These are phyloP conservation scores for Hippophae rhamnoides DNA, from an alignment of 306 rosid genomes.

Conservation along the genomic window DNA sequence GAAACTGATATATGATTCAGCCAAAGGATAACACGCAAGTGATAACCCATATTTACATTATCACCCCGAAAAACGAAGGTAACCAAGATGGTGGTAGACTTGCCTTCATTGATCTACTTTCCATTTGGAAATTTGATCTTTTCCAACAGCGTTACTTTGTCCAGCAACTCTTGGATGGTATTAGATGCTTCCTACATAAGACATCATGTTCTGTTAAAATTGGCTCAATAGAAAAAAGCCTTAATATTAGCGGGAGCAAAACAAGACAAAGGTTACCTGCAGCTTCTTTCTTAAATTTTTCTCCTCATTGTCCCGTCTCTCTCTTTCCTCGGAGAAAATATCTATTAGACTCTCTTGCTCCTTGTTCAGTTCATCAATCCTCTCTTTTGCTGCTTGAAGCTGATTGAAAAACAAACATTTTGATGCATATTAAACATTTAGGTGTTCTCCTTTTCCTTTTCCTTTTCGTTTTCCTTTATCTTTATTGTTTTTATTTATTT, in stretches of 20 bases:
- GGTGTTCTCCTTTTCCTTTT: no score
- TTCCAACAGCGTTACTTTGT: conserved; percentile 48
- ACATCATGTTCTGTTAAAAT: not conserved
- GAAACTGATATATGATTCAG: no score
- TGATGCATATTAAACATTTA: not conserved
- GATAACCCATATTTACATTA: no score
- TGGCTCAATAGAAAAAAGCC: not conserved
- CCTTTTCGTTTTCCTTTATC: no score
- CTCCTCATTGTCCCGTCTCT: conserved; percentile 63
- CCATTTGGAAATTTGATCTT: conserved; percentile 14
- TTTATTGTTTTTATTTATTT: no score
- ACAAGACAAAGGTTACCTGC: conserved; percentile 32
- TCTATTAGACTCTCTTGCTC: conserved; percentile 75
- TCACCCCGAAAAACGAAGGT: no score
- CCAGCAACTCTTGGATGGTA: conserved; percentile 61
- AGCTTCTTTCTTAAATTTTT: conserved; percentile 55
- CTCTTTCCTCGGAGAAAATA: conserved; percentile 78
- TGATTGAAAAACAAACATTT: conserved; percentile 20
- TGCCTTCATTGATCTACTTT: not conserved
- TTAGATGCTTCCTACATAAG: conserved; percentile 60
- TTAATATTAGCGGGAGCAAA: not conserved
- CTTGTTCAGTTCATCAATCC: conserved; percentile 51
- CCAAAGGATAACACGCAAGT: no score
- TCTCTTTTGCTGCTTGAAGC: conserved; percentile 42
- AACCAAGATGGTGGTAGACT: not conserved